Conservation (phyloP, 106 monocot species). For the Triglochin maritima region DNA sequence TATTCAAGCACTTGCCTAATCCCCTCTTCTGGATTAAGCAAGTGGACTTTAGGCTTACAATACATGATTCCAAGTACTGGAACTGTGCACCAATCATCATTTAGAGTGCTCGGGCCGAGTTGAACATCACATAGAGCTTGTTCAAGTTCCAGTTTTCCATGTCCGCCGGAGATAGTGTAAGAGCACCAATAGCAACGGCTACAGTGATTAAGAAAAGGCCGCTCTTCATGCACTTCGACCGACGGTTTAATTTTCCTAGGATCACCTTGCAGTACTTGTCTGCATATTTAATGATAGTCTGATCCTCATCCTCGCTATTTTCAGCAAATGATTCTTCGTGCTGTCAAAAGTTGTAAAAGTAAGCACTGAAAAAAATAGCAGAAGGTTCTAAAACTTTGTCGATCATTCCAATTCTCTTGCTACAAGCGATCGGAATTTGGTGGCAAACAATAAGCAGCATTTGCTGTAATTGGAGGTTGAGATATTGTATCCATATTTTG, state of each 20-base stretch:
- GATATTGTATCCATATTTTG: too few species aligned
- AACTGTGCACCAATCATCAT: too few species aligned
- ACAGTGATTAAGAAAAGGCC: conserved; percentile 18
- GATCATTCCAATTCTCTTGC: too few species aligned
- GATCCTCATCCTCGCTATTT: conserved; percentile 16
- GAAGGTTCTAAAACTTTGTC: too few species aligned
- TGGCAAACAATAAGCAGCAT: too few species aligned
- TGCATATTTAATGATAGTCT: conserved; percentile 42
- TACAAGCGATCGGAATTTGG: too few species aligned
- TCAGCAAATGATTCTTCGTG: conserved; percentile 43
- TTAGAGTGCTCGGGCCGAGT: neutral
- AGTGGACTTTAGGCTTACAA: too few species aligned
- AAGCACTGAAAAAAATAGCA: too few species aligned
- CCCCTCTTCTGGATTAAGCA: too few species aligned
- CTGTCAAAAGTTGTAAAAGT: conserved; percentile 18
- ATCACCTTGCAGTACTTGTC: conserved; percentile 82
- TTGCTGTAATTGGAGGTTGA: too few species aligned
- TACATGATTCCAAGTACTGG: too few species aligned
- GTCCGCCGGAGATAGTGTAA: conserved; percentile 20
- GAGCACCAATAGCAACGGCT: conserved; percentile 27
- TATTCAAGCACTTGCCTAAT: too few species aligned
- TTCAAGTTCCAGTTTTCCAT: conserved; percentile 33
- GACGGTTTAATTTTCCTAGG: conserved; percentile 30
- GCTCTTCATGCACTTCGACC: conserved; percentile 35
- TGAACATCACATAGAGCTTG: conserved; percentile 19